A percentile compares a stretch with the other conserved stretches of the same genome.
These are phyloP conservation scores for Acanthamoeba rhysodes DNA, from an alignment of 208 protist genomes.

Conservation along the genomic window DNA sequence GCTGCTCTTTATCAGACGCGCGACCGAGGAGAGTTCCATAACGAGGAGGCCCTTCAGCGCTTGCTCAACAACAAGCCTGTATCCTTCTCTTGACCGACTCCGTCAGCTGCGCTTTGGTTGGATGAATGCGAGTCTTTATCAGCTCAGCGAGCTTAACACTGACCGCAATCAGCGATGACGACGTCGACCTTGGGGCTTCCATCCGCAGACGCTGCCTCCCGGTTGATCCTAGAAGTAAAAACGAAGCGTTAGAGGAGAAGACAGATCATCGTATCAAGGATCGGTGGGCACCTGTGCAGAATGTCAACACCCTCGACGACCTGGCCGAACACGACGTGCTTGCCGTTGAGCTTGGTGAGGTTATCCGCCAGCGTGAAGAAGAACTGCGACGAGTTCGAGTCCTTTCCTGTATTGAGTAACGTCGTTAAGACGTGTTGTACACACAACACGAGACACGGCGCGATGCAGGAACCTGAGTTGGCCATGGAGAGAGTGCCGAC, in stretches of 20 bases:
- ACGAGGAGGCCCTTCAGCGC: constrained; percentile 12
- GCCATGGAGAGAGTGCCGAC: constrained; percentile 98
- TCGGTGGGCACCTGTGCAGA: constrained; percentile 34
- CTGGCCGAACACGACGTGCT: constrained; percentile 94
- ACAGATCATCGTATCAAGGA: not conserved
- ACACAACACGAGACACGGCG: not conserved
- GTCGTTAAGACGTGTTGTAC: not conserved
- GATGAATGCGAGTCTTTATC: not conserved
- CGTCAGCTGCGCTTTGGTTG: too few relatives aligned
- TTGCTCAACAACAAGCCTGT: constrained; percentile 36
- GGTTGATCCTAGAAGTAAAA: not conserved
- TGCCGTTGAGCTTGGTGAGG: constrained; percentile 90
- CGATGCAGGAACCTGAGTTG: constrained; percentile 94
- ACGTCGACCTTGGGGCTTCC: not conserved
- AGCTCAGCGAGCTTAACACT: not conserved
- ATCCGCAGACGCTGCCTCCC: not conserved
- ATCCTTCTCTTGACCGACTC: not conserved
- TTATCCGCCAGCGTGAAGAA: constrained; percentile 80
- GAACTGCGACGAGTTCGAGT: constrained; percentile 90
- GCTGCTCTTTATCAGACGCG: not conserved
- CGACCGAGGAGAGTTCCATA: constrained; percentile 3
- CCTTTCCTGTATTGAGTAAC: constrained; percentile 52
- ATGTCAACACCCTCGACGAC: constrained; percentile 89
- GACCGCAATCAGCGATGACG: constrained; percentile 38
- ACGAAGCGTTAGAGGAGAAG: not conserved